These are phyloP conservation scores for Wickerhamiella domercqiae DNA, from an alignment of 805 yeast genomes.

Conservation along the genomic window DNA sequence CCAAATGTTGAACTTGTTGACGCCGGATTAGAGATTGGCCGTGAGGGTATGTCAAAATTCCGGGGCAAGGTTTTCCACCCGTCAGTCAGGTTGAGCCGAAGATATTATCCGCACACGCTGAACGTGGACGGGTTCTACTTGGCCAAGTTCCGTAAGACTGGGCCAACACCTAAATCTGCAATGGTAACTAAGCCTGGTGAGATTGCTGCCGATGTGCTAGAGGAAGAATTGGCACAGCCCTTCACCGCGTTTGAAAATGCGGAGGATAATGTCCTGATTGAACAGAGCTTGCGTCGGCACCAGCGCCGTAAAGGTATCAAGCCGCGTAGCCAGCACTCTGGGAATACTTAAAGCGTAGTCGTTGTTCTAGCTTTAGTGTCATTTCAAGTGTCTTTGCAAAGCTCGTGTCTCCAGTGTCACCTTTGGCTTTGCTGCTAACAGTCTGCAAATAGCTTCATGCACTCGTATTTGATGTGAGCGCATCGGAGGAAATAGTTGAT, in stretches of 20 bases:
- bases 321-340: slow-evolving; percentile 12
- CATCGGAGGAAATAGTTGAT: no score
- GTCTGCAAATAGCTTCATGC: no score
- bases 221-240: slow-evolving; percentile 70
- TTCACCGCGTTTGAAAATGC: slow-evolving; percentile 68
- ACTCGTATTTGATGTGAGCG: no score
- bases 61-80: slow-evolving; percentile 85
- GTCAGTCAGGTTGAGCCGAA: slow-evolving; percentile 62
- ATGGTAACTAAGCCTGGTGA: slow-evolving; percentile 49
- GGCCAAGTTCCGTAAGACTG: slow-evolving; percentile 87
- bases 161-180: slow-evolving; percentile 69
- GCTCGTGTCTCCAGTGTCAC: no score
- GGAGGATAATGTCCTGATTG: slow-evolving; percentile 59
- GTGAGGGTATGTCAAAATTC: slow-evolving; percentile 84
- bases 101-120: slow-evolving; percentile 96
- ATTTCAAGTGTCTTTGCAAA: no score
- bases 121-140: slow-evolving; percentile 98
- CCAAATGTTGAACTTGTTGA: slow-evolving; percentile 93
- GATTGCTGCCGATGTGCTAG: slow-evolving; percentile 51
- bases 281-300: slow-evolving; percentile 32
- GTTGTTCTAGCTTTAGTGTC: no score
- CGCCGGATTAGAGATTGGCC: slow-evolving; percentile 83
- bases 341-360: no score
- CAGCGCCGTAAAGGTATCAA: slow-evolving; percentile 23
- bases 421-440: no score